Conservation (phyloP, 2,329 filamentous ascomycete genomes). For the Aspergillus oerlinghausenensis region DNA sequence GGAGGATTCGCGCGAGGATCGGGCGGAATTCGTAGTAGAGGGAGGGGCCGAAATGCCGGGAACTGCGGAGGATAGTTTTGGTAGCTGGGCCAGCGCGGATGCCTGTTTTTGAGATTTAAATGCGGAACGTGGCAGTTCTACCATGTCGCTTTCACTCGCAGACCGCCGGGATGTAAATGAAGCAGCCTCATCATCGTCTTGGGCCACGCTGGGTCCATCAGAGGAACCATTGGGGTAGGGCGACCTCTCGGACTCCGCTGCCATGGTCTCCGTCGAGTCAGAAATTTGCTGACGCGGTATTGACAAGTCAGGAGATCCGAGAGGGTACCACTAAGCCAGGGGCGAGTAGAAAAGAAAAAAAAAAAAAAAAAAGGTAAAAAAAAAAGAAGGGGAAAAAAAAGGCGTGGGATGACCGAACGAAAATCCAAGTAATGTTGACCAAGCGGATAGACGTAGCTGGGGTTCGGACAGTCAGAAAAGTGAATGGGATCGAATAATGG, state of each 20-base stretch:
- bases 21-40: constrained; percentile 42
- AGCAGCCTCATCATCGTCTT: constrained; percentile 24
- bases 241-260: constrained; percentile 35
- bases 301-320: constrained; percentile 34
- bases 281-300: constrained; percentile 23
- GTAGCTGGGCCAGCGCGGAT: constrained; percentile 27
- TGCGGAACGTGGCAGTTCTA: constrained; percentile 24
- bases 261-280: constrained; percentile 29
- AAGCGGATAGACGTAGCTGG: constrained; percentile 16
- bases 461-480: constrained; percentile 10
- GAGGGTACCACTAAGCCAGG: constrained; percentile 23
- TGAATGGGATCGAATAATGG: constrained; percentile 11
- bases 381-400: constrained; percentile 1
- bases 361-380: not conserved
- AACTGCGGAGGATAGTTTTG: constrained; percentile 26
- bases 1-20: constrained; percentile 48
- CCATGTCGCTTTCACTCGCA: constrained; percentile 26
- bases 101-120: constrained; percentile 24
- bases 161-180: constrained; percentile 24
- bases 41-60: constrained; percentile 26
- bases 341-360: constrained; percentile 17
- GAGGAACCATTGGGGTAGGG: constrained; percentile 29
- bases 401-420: no score
- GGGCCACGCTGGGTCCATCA: constrained; percentile 25
- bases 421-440: constrained; percentile 13